These are phyloP conservation scores for Plasmodium knowlesi DNA, from an alignment of 169 alveolate species.

Conservation along the genomic window DNA sequence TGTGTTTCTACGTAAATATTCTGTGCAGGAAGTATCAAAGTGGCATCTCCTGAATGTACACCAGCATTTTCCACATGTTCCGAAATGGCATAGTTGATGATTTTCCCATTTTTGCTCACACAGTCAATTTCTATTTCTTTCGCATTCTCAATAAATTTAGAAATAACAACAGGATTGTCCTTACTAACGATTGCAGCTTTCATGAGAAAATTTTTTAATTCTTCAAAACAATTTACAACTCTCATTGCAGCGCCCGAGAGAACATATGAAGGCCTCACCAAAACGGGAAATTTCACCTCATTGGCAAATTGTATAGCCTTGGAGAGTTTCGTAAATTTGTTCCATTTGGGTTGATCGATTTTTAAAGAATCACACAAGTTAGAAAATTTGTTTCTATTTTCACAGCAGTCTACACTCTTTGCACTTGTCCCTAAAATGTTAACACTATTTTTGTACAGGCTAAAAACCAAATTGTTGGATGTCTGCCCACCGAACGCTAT, in stretches of 20 bases:
- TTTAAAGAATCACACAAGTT: conserved; percentile 87
- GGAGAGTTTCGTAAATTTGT: conserved; percentile 85
- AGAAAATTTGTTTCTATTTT: conserved; percentile 89
- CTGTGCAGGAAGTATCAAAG: conserved; percentile 91
- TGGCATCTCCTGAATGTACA: conserved; percentile 93
- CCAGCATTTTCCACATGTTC: conserved; percentile 94
- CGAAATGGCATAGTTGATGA: conserved; percentile 90
- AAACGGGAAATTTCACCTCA: conserved; percentile 86
- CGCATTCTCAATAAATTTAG: conserved; percentile 88
- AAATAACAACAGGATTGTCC: conserved; percentile 91
- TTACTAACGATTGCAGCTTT: conserved; percentile 90
- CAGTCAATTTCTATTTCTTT: conserved; percentile 91
- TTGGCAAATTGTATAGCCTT: conserved; percentile 81
- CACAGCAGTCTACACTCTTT: conserved; percentile 89
- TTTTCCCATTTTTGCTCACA: conserved; percentile 86
- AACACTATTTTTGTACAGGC: conserved; percentile 79
- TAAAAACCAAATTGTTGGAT: conserved; percentile 89
- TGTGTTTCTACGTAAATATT: conserved; percentile 91
- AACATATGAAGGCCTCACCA: conserved; percentile 93
- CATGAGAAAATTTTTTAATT: conserved; percentile 83
- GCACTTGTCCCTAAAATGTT: conserved; percentile 90
- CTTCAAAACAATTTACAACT: conserved; percentile 84
- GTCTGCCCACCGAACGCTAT: conserved; percentile 92
- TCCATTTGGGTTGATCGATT: conserved; percentile 92
- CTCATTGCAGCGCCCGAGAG: conserved; percentile 93